A percentile compares a stretch with the other conserved stretches of the same genome.
These are phyloP conservation scores for Glycine tomentella DNA, from an alignment of 306 rosid genomes.

Conservation along the genomic window DNA sequence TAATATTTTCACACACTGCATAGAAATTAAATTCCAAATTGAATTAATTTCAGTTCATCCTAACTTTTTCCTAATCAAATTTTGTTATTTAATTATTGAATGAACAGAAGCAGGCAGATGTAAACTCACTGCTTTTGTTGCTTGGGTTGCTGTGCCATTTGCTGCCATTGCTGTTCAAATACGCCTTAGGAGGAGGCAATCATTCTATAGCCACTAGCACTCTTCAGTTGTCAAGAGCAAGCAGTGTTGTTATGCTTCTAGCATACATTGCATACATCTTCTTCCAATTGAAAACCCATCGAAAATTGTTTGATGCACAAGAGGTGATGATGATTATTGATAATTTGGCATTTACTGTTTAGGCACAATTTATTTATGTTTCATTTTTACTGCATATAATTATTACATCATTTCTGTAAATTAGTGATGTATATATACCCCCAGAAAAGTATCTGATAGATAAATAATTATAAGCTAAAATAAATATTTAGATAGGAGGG, in stretches of 20 bases:
- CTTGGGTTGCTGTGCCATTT: conserved; percentile 85
- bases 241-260: conserved; percentile 82
- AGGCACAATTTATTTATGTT: not conserved
- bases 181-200: conserved; percentile 46
- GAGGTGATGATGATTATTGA: conserved; percentile 52
- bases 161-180: conserved; percentile 74
- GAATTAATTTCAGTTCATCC: not conserved
- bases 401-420: not conserved
- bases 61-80: not conserved
- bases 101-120: conserved; percentile 89
- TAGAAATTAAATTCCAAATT: no score
- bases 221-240: conserved; percentile 85
- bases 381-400: conserved; percentile 1
- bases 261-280: conserved; percentile 78
- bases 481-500: no score
- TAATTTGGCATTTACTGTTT: not conserved
- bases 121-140: conserved; percentile 73
- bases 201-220: conserved; percentile 48
- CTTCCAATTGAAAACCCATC: conserved; percentile 91
- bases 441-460: no score
- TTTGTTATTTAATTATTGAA: conserved; percentile 3
- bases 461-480: no score
- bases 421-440: no score
- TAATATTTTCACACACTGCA: no score
- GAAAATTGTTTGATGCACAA: conserved; percentile 72